Conservation (phyloP, 2,329 filamentous ascomycete species). For the Geosmithia flava region DNA sequence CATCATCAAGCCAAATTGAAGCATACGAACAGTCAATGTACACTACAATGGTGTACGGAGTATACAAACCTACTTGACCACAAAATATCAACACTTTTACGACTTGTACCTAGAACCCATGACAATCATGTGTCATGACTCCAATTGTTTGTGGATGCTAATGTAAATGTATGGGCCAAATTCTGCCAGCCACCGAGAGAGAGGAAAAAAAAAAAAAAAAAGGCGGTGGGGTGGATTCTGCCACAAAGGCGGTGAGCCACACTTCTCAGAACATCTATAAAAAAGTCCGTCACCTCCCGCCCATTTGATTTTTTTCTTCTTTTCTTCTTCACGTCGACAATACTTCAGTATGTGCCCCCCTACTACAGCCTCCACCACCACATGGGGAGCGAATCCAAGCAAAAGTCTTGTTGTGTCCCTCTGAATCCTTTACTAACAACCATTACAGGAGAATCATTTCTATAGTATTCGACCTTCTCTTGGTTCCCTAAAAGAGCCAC, state of each 20-base stretch:
- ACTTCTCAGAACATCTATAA: slow-evolving; percentile 23
- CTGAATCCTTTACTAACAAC: slow-evolving; percentile 8
- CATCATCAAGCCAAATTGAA: no score
- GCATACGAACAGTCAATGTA: no score
- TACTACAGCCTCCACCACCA: slow-evolving; percentile 1
- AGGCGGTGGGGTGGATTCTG: slow-evolving; percentile 6
- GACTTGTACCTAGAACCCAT: no score
- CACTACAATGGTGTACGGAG: no score
- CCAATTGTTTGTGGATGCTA: no score
- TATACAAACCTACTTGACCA: no score
- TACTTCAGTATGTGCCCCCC: slow-evolving; percentile 37
- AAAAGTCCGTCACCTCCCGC: slow-evolving; percentile 14
- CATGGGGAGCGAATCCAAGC: background rate
- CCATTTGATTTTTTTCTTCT: slow-evolving; percentile 24
- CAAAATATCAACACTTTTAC: no score
- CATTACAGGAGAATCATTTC: slow-evolving; percentile 73
- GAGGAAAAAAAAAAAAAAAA: background rate
- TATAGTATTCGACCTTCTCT: slow-evolving; percentile 93
- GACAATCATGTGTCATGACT: no score
- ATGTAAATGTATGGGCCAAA: no score
- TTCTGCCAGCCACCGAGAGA: no score
- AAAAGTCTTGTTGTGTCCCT: background rate
- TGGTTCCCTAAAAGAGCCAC: slow-evolving; percentile 86
- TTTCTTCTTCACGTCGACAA: slow-evolving; percentile 50
- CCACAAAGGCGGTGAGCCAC: slow-evolving; percentile 16